Percentiles rank a stretch among this genome's conserved stretches.
phyloP scores from a whole-genome alignment of 129 eudicot species.

The Deinandra increscens region DNA sequence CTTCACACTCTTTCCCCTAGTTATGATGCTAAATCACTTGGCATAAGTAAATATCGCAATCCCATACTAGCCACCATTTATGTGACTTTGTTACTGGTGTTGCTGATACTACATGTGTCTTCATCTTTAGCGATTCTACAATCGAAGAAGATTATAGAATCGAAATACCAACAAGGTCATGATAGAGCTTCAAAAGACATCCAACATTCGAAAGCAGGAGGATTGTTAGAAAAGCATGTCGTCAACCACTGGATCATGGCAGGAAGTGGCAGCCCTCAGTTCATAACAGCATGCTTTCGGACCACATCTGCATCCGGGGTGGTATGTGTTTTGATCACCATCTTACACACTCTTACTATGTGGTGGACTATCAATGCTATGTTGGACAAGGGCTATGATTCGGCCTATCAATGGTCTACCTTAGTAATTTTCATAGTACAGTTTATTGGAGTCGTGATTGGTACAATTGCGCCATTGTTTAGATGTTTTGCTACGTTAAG shows the following conservation, averaged over 20 bases:
- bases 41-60: not conserved
- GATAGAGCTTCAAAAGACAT: not conserved
- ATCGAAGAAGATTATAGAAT: constrained; percentile 24
- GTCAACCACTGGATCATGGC: constrained; percentile 10
- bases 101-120: constrained; percentile 11
- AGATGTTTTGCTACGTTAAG: constrained; percentile 16
- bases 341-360: not conserved
- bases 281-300: constrained; percentile 1
- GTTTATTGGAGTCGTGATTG: not conserved
- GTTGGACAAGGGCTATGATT: not conserved
- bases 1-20: too few species aligned
- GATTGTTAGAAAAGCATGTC: not conserved
- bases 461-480: constrained; percentile 4
- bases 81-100: constrained; percentile 9
- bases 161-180: constrained; percentile 16
- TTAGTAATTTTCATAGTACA: not conserved
- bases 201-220: not conserved
- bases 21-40: not conserved
- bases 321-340: not conserved
- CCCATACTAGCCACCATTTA: not conserved
- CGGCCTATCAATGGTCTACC: constrained; percentile 3
- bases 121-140: constrained; percentile 28
- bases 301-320: constrained; percentile 20
- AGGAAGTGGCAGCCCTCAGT: constrained; percentile 15
- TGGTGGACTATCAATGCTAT: not conserved